Percentiles rank a stretch among this genome's conserved stretches.
Evolutionary conservation across 257 asterid genomes (phyloP).

Genomic region (Jacaranda copaia): DNA sequence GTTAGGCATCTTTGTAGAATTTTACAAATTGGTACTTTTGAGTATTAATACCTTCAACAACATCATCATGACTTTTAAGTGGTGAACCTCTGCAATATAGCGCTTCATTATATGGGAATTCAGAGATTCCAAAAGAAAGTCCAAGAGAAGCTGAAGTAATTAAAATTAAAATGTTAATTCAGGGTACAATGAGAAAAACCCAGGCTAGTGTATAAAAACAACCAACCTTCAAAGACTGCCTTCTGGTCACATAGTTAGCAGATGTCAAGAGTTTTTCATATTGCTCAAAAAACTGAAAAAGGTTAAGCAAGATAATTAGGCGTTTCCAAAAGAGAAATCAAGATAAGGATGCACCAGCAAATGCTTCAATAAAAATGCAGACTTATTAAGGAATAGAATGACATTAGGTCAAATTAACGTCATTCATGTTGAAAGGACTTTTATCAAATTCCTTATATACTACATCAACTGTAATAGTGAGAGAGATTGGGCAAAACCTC

Average conservation of each 20-base stretch:
- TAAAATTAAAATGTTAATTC: conserved; percentile 42
- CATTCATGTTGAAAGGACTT: background rate
- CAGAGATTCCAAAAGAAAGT: conserved; percentile 90
- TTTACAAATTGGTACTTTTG: conserved; percentile 10
- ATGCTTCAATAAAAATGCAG: conserved; percentile 26
- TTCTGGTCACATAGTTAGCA: conserved; percentile 87
- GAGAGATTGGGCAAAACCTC: conserved; percentile 62
- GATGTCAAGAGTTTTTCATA: conserved; percentile 88
- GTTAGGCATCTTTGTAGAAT: conserved; percentile 7
- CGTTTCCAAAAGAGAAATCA: background rate
- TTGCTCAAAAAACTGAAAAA: conserved; percentile 84
- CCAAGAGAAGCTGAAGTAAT: conserved; percentile 87
- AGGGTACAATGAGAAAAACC: conserved; percentile 34
- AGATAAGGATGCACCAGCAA: conserved; percentile 14
- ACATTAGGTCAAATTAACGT: conserved; percentile 22
- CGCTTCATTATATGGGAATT: conserved; percentile 90
- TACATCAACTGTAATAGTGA: conserved; percentile 24
- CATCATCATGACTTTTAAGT: conserved; percentile 95
- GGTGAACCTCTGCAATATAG: conserved; percentile 82
- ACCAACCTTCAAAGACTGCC: conserved; percentile 98
- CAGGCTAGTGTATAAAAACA: conserved; percentile 33
- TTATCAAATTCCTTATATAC: conserved; percentile 13
- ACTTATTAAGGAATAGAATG: conserved; percentile 15
- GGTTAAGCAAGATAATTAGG: conserved; percentile 24
- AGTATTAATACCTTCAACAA: conserved; percentile 70